Evolutionary conservation across 208 protist genomes (phyloP), one percentile per base, ranked within the genome.

Genomic region (Crithidia acanthocephali): DNA sequence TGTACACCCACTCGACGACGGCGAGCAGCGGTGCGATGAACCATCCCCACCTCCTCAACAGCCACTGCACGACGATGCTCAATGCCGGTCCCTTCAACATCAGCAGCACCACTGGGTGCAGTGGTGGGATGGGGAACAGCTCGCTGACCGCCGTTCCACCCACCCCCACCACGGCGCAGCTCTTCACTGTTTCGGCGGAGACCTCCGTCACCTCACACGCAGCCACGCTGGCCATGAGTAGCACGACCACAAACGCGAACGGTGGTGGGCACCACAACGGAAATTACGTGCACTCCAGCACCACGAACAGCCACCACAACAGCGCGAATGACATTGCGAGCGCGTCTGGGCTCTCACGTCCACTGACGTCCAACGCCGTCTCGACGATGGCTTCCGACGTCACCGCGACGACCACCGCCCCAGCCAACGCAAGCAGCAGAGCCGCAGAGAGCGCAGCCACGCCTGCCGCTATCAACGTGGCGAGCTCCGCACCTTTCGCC

Each of bases 121-220:
- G 23, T 37, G 37, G 57, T 22, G 23, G 16, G 20, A 23, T 37
- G 40, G 27, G 10, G 59, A 56, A 56, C 61, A 40, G 11, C 10
- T 56, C 61, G 7, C 16, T 28, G 45, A 47, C 47, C 2, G 61
- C 61, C 35, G 35, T 40, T 0, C 47, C 47, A 10, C 28, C 30
- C 35, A 56, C 61, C 15, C 61, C 32, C 4, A 56, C 45, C 18
- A 44, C 55, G 13, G 32, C 32, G 56, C 44, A 61, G 35, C 33
- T 56, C 18, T 50, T 37, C 23, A 23, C 32, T 2, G 9, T 63
- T 10, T 72, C 66, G 0, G 44, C 53, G 1, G 66, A 72, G 16
- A 40, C 53, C 2, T 23, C 48, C 47, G 28, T 44, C 28, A 48
- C 59, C 7, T 60, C 60, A 10, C 50, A 28, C 37, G 50, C 27